Base-by-base conservation (phyloP, 192 early-diverging fungal species). In the Pecoramyces ruminantium region DNA sequence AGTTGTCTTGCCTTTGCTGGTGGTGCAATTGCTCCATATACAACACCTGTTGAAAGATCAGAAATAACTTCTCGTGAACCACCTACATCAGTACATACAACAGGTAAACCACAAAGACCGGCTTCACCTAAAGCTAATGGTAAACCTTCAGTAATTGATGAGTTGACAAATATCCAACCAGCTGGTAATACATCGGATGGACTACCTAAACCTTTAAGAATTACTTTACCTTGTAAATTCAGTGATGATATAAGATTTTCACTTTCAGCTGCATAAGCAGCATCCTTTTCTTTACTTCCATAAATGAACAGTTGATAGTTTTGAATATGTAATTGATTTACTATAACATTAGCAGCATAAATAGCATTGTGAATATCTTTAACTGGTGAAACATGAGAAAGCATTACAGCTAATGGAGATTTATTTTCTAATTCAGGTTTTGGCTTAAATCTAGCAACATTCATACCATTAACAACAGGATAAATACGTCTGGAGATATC, bases 141-240 rank as follows among this genome's bases (percentile, higher is more conserved):
- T n/a, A 85, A 77, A 28, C 84, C 84, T 83, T 85, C 84, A 13
- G 84, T 85, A 29, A 85, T 87, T 4, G 86, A 87, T 21, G 86
- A 87, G 78, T 87, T 87, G 80, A 87, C 86, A 83, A 87, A 87
- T 2, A 87, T 81, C 84, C 84, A 88, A 51, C 86, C 86, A 15
- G 84, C 83, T 13, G 86, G 86, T 18, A 87, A 77, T 13, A 88
- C 86, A 29, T 51, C 78, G 13, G 86, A 81, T 21, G 86, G 86
- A 78, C 67, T 84, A 18, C 86, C 86, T 29, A 87, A 80, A 16
- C 86, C 86, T 42, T 83, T 88, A 40, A 87, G 27, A 67, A 85
- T 81, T 15, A 87, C 86, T 38, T 87, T 83, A 25, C 78, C 79
- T 29, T 77, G 79, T 30, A 87, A 39, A 34, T 86, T 86, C 11